Conservation (phyloP, 495 filamentous ascomycete genomes). For the Penicillium ucsense region DNA sequence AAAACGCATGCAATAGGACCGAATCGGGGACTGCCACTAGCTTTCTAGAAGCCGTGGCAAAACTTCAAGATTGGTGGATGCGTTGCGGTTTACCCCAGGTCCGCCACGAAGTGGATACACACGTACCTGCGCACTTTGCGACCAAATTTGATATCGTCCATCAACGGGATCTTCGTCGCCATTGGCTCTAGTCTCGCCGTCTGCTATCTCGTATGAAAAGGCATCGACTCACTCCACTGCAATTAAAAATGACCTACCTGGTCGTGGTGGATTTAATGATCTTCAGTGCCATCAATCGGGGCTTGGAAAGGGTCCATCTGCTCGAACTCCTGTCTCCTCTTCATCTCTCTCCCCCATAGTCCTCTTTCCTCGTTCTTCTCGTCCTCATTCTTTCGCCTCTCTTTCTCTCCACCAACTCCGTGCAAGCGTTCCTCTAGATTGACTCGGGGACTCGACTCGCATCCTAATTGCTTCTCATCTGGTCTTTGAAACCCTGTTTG, state of each 20-base stretch:
- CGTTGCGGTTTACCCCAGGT: constrained; percentile 21
- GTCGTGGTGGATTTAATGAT: constrained; percentile 7
- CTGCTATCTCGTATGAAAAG: constrained; percentile 16
- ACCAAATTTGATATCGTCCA: constrained; percentile 22
- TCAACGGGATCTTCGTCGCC: constrained; percentile 18
- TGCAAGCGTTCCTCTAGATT: no score
- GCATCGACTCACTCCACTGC: constrained; percentile 15
- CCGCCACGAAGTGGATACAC: constrained; percentile 12
- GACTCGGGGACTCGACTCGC: no score
- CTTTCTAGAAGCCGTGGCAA: constrained; percentile 20
- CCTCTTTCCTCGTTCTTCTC: not conserved
- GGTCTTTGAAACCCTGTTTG: no score
- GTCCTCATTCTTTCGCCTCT: not conserved
- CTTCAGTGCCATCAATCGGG: constrained; percentile 10
- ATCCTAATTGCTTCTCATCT: no score
- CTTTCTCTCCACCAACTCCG: not conserved
- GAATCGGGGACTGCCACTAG: not conserved
- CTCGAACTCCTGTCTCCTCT: constrained; percentile 1
- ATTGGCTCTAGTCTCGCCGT: constrained; percentile 11
- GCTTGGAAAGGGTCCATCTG: constrained; percentile 7
- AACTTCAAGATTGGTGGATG: constrained; percentile 17
- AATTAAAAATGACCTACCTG: not conserved
- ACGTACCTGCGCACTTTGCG: constrained; percentile 21
- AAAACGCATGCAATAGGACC: constrained; percentile 1
- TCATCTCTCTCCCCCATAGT: not conserved